These are phyloP conservation scores for Eucalyptus decipiens DNA, from an alignment of 345 rosid genomes.

Conservation along the genomic window DNA sequence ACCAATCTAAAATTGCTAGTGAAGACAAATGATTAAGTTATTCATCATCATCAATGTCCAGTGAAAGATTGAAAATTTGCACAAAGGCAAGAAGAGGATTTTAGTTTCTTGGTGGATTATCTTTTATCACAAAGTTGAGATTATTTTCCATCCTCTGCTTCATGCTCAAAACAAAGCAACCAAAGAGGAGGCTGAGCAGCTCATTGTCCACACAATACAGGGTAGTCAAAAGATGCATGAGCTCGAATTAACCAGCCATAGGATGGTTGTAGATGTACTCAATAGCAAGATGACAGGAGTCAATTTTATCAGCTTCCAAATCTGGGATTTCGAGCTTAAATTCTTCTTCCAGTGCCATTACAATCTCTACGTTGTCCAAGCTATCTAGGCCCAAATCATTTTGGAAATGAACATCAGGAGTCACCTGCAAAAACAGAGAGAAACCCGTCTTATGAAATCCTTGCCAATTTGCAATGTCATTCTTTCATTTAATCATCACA, in stretches of 20 bases:
- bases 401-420: conserved; percentile 75
- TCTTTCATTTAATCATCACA: neutral
- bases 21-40: neutral
- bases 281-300: conserved; percentile 71
- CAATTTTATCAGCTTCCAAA: conserved; percentile 90
- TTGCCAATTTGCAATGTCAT: neutral
- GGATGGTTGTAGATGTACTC: conserved; percentile 86
- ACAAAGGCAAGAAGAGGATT: neutral
- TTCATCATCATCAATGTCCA: neutral
- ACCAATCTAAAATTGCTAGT: neutral
- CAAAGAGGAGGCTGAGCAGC: neutral
- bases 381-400: conserved; percentile 86
- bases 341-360: conserved; percentile 95
- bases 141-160: neutral
- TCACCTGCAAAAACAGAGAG: conserved; percentile 33
- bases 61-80: neutral
- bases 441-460: neutral
- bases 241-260: conserved; percentile 40
- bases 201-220: neutral
- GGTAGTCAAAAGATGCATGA: neutral
- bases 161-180: neutral
- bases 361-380: conserved; percentile 89
- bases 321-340: conserved; percentile 95
- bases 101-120: neutral
- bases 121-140: neutral